Conservation (phyloP, 495 filamentous ascomycete species). For the Penicillium bovifimosum region DNA sequence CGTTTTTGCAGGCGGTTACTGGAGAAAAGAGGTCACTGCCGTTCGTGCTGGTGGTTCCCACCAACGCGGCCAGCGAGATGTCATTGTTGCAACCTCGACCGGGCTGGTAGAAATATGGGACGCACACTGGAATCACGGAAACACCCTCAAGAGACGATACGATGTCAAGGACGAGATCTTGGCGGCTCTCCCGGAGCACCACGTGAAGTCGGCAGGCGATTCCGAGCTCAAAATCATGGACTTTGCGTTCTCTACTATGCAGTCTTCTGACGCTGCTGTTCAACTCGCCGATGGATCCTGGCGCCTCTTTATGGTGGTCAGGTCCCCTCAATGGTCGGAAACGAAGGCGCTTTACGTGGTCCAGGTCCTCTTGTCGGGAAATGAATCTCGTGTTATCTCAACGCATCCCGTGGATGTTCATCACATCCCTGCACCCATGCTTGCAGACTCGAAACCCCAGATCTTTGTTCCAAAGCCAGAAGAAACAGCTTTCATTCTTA, state of each 20-base stretch:
- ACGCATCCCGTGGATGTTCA: conserved; percentile 24
- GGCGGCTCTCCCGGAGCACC: conserved; percentile 14
- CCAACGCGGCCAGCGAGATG: conserved; percentile 76
- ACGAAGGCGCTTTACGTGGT: conserved; percentile 26
- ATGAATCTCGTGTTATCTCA: conserved; percentile 26
- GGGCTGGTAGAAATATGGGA: conserved; percentile 80
- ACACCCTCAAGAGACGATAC: conserved; percentile 47
- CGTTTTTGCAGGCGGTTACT: conserved; percentile 57
- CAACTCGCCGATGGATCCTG: conserved; percentile 24
- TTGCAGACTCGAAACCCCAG: conserved; percentile 51
- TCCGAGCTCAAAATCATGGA: conserved; percentile 34
- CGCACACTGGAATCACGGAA: conserved; percentile 73
- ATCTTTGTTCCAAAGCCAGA: conserved; percentile 72
- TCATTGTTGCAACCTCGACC: conserved; percentile 67
- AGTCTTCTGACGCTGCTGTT: conserved; percentile 11
- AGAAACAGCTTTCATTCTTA: conserved; percentile 76
- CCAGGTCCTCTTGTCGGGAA: conserved; percentile 24
- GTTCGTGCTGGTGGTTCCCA: conserved; percentile 61
- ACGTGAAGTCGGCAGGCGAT: conserved; percentile 25
- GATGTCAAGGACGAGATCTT: conserved; percentile 42
- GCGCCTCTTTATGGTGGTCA: conserved; percentile 30
- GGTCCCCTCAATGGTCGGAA: conserved; percentile 15
- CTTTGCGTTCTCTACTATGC: conserved; percentile 25
- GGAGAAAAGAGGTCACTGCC: conserved; percentile 70
- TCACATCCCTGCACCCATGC: conserved; percentile 11